Evolutionary conservation across 306 rosid species (phyloP).

Genomic region (Rubus idaeus): DNA sequence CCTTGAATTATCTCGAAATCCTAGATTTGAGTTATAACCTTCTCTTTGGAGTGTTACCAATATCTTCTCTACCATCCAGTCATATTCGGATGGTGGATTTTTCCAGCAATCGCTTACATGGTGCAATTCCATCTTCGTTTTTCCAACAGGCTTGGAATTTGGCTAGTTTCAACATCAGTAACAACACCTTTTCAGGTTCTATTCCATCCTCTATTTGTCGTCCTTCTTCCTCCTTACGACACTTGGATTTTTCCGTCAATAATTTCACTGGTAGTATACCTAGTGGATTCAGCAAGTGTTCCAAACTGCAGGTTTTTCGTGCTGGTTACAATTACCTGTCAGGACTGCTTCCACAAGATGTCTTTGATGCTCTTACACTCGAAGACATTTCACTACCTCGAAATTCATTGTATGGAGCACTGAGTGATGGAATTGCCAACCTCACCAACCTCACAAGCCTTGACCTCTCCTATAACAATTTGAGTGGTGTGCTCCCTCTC

Average conservation of each 20-base stretch:
- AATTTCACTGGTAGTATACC: background rate
- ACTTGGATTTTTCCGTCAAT: background rate
- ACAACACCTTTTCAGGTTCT: background rate
- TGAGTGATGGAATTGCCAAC: background rate
- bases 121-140: slow-evolving; percentile 1
- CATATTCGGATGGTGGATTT: slow-evolving; percentile 14
- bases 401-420: background rate
- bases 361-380: background rate
- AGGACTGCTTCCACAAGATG: slow-evolving; percentile 1
- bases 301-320: background rate
- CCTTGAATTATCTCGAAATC: background rate
- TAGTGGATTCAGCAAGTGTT: background rate
- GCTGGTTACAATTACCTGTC: slow-evolving; percentile 10
- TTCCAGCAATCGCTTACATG: slow-evolving; percentile 13
- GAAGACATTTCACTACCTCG: background rate
- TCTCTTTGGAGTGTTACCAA: slow-evolving; percentile 15
- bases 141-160: slow-evolving; percentile 2
- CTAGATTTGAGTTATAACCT: slow-evolving; percentile 6
- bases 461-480: background rate
- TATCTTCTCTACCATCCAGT: background rate
- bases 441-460: background rate
- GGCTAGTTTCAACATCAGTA: slow-evolving; percentile 8
- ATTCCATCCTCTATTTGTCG: slow-evolving; percentile 1
- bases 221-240: background rate
- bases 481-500: slow-evolving; percentile 10